Base-by-base conservation (phyloP, 768 basidiomycete genomes). In the Lactarius akahatsu region DNA sequence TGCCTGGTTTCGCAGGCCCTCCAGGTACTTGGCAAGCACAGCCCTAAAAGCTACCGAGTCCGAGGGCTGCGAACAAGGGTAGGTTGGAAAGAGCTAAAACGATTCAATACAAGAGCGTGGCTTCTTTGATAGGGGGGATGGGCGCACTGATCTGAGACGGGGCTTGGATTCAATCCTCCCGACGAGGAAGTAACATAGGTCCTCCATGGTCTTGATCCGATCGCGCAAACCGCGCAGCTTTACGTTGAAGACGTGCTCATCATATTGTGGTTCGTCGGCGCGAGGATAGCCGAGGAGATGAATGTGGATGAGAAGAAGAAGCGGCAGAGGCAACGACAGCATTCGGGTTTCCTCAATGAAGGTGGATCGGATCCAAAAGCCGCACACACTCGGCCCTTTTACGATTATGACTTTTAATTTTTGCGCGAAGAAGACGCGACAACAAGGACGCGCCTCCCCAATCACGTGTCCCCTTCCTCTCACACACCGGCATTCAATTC, bases 1-100 rank as follows among this genome's bases (percentile, higher is more conserved):
- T 20, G 77, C 71, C 4, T 70, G 73, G 66, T 82, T 80, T 26
- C 85, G 75, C 9, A 85, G 68, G 7, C 73, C 68, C 59, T 86
- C 85, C 1, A 85, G 68, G 70, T 84, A 85, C 68, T 82, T 85
- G 4, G 81, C 74, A 11, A 85, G 74, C 10, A 80, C 81, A 1
- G 80, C 80, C 18, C 83, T 79, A 72, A 84, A 86, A 7, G 82
- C 80, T 26, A 80, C 74, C 4, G 79, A 80, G 63, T 85, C 83
- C 0, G 83, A 79, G n/a, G 84, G 84, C 67, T 80, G 80, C 64
- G 70, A 58, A 71, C 85, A 86, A 6, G 85, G 85, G 70, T 85
- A 84, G 8, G 76, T 80, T 18, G 81, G 74, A 28, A 86, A 71
- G 47, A 83, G 77, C 83, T 85, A 62, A 56, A 63, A 67, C 58